Evolutionary conservation across 1,284 basidiomycete genomes (phyloP), one percentile per base, ranked within the genome.

Genomic region (Sporisorium reilianum): DNA sequence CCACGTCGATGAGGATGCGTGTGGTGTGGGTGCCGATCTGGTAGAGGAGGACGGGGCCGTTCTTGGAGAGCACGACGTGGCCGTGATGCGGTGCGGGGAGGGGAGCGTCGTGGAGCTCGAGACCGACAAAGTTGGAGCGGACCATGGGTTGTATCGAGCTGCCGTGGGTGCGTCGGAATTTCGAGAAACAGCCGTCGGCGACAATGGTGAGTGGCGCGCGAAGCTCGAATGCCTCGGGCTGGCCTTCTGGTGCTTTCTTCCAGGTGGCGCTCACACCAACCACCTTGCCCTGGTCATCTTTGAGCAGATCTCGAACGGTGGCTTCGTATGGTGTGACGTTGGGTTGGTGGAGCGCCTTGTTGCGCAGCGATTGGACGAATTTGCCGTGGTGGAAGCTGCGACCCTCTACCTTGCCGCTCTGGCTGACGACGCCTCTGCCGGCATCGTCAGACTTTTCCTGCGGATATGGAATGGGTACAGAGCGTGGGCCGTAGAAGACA

Each of bases 161-260:
- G 88, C 55, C 85, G 68, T 67, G 83, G 84, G 80, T 78, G 16
- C 83, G 78, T 50, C 92, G 88, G 87, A 93, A 93, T 79, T 92
- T 93, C 45, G 94, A 96, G 85, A 95, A 94, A 85, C 94, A 97
- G 0, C 96, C 96, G 85, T 99, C 96, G 8, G 95, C 94, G 60
- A 98, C 87, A 83, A 99, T 87, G 48, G 94, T 94, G 48, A 99
- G 85, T 46, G 91, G 90, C 0, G 93, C 94, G 60, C 87, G 89
- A 55, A 87, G 84, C 53, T 85, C 84, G 48, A 74, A 74, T 14
- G 63, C 48, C 30, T 59, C 68, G 0, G 53, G 3, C 22, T 60
- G 32, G 44, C 64, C 66, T 34, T 65, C 48, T 16, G 53, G 53
- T 0, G 61, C 40, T 36, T 68, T 66, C 60, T 79, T 79, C 58